Conservation (phyloP, 2,329 filamentous ascomycete genomes). For the Coleophoma cylindrospora region DNA sequence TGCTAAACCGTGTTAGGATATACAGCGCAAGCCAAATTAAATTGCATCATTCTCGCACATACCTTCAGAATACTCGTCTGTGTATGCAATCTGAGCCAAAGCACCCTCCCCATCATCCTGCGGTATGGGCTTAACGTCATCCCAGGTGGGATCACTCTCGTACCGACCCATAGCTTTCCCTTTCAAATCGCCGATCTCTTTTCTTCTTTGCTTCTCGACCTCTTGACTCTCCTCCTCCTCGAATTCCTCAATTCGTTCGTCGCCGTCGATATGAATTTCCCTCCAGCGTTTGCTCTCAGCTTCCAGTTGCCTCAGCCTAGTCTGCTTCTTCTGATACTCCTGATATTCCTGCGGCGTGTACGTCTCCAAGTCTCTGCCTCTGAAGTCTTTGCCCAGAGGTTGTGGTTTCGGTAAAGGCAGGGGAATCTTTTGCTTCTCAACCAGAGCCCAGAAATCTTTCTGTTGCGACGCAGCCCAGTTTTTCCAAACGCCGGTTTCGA, state of each 20-base stretch:
- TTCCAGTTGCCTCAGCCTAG: constrained; percentile 12
- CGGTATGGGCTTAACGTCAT: constrained; percentile 77
- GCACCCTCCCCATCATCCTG: constrained; percentile 80
- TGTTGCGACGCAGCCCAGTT: constrained; percentile 15
- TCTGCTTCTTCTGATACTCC: constrained; percentile 13
- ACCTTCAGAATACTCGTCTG: constrained; percentile 81
- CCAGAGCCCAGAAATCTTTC: constrained; percentile 20
- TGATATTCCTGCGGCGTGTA: constrained; percentile 17
- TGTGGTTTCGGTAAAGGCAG: constrained; percentile 17
- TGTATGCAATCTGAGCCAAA: constrained; percentile 89
- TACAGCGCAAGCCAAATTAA: constrained; percentile 1
- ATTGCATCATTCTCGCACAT: not conserved
- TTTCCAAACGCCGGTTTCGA: constrained; percentile 19
- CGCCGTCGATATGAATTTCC: constrained; percentile 2
- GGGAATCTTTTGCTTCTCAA: constrained; percentile 19
- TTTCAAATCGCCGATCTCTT: constrained; percentile 16
- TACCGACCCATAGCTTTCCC: constrained; percentile 24
- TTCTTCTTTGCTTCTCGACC: constrained; percentile 21
- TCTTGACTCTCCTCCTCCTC: constrained; percentile 13
- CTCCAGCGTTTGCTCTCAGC: constrained; percentile 14
- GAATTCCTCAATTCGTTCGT: not conserved
- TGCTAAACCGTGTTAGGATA: constrained; percentile 38
- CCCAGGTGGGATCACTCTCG: constrained; percentile 65
- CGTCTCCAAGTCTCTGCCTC: constrained; percentile 15
- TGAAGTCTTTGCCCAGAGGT: constrained; percentile 16